Evolutionary conservation across 805 yeast genomes (phyloP), one percentile per base, ranked within the genome.

Genomic region (Lipomyces kockii): DNA sequence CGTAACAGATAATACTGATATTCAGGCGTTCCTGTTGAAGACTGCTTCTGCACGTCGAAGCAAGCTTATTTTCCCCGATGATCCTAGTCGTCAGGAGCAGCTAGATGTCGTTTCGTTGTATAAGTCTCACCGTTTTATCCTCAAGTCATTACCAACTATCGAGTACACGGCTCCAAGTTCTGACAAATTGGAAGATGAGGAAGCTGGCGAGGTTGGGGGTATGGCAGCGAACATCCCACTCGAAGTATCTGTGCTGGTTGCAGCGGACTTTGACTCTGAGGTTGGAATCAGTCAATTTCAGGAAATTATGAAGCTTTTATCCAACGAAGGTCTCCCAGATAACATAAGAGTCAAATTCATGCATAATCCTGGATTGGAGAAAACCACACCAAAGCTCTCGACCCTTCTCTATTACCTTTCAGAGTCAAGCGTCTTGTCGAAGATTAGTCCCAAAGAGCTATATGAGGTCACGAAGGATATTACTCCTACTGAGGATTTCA

Each of bases 1-100:
- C 74, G 72, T 78, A 3, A 64, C 65, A 5, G 71, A 72, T 0
- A 73, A 73, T 5, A 76, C 75, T 0, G 71, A 73, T 2, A 77
- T 83, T 27, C 74, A 77, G 62, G 80, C 80, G 2, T 70, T 80
- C 22, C 72, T 90, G 0, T 82, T 85, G 66, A 76, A 77, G 5
- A 82, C 76, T 46, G 81, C 88, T 1, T 73, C 78, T 25, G 58
- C 71, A 0, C 72, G 78, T 22, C 82, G 96, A 67, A 84, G 88
- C 71, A 77, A 81, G 0, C 70, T 80, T 20, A 75, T 87, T n/a
- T 76, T 84, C 2, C 89, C 94, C 0, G 84, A 84, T 34, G 80
- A 79, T 59, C 73, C 75, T 32, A 63, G 75, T 1, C 74, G 73
- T 17, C 64, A 78, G 1, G 68, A 77, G 14, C 82, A 82, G 63